Evolutionary conservation across 306 rosid genomes (phyloP), one percentile per base, ranked within the genome.

Genomic region (Rosa persica): DNA sequence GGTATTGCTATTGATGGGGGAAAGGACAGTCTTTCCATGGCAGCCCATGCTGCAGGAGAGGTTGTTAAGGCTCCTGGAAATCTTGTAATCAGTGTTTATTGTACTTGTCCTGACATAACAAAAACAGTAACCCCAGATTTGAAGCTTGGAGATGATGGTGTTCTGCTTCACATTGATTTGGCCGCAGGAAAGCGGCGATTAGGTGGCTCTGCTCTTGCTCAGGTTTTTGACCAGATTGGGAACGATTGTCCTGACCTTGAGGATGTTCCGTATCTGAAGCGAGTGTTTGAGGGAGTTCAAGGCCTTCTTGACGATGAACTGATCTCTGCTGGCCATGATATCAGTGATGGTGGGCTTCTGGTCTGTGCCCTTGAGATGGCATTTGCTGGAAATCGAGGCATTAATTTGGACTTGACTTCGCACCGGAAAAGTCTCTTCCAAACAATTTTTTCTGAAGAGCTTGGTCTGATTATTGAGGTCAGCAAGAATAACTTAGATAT

Each of bases 1-100:
- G 97, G 97, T 64, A 90, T 93, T 78, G 98, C 97, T 78, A 91
- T 93, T 84, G 97, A 93, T 84, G 98, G 97, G 27, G 98, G 98
- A 42, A 93, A 93, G 81, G 98, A 93, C 86, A 93, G 97, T 67
- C 89, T 93, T 74, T 93, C 98, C 72, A 93, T 93, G 98, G 96
- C 98, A 38, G 98, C 98, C 70, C 93, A 83, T 76, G 75, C 90
- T 73, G 91, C 87, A 61, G 89, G 80, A 6, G 98, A 93, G 87
- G 91, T 91, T 72, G 97, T 93, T 17, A 93, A 89, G 89, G 98
- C 97, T 75, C 98, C 97, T 16, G 98, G 98, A 57, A 93, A 92
- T 84, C 93, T 90, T 84, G 98, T 93, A 22, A 93, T 92, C 36
- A 93, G 98, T 81, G 96, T 80, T 76, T 93, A 93, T 83, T 97